A percentile compares a stretch with the other conserved stretches of the same genome.
phyloP scores from a whole-genome alignment of 2,329 filamentous ascomycete genomes.

The Aspergillus pseudoterreus region DNA sequence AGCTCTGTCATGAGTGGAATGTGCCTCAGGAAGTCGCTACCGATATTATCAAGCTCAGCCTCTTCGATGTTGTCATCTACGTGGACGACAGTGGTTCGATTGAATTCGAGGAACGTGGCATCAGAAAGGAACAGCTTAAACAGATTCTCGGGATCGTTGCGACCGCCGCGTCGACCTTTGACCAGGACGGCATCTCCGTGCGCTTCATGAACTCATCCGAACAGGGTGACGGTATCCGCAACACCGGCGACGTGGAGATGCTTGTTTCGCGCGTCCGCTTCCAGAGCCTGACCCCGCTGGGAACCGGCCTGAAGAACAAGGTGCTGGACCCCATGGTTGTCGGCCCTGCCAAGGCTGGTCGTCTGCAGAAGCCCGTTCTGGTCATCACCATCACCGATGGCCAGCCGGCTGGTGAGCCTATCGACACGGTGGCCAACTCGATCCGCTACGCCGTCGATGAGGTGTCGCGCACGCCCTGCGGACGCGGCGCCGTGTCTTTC shows the following conservation, averaged over 20 bases:
- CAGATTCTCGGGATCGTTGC: slow-evolving; percentile 62
- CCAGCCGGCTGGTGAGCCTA: slow-evolving; percentile 61
- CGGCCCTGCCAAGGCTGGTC: slow-evolving; percentile 48
- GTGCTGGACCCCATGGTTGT: slow-evolving; percentile 61
- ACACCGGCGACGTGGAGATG: slow-evolving; percentile 55
- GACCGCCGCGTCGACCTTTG: slow-evolving; percentile 64
- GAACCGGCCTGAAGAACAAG: slow-evolving; percentile 59
- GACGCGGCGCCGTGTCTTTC: slow-evolving; percentile 59
- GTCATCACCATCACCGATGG: slow-evolving; percentile 65
- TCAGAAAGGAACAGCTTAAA: slow-evolving; percentile 63
- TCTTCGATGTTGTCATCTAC: slow-evolving; percentile 62
- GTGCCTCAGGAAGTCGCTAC: slow-evolving; percentile 59
- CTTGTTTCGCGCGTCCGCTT: slow-evolving; percentile 59
- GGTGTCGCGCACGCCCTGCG: slow-evolving; percentile 50
- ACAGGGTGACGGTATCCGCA: slow-evolving; percentile 53
- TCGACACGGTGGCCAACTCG: slow-evolving; percentile 54
- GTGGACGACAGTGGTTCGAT: slow-evolving; percentile 69
- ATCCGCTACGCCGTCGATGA: slow-evolving; percentile 54
- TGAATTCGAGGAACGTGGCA: slow-evolving; percentile 63
- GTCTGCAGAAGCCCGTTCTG: slow-evolving; percentile 60
- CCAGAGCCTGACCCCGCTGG: slow-evolving; percentile 65
- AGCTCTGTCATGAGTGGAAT: slow-evolving; percentile 55
- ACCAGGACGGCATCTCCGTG: slow-evolving; percentile 63
- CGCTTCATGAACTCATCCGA: slow-evolving; percentile 66
- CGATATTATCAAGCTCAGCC: slow-evolving; percentile 59